Percentiles rank a stretch among this genome's conserved stretches.
Evolutionary conservation across 768 basidiomycete genomes (phyloP).

Genomic region (Russula foetens): DNA sequence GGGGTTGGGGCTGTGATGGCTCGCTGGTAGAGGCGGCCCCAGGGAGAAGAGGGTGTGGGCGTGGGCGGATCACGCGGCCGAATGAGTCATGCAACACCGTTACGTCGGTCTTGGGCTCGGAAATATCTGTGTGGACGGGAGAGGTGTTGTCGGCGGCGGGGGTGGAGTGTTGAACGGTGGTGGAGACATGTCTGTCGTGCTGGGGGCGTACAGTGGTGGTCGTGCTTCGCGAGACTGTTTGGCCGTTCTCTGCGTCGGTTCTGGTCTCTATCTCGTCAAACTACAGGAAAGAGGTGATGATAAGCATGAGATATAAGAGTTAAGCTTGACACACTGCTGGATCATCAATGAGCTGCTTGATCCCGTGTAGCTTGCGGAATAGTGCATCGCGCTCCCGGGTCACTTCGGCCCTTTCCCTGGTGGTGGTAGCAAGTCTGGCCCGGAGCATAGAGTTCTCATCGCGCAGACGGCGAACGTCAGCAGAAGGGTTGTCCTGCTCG

Average conservation of each 20-base stretch:
- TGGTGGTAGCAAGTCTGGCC: slow-evolving; percentile 1
- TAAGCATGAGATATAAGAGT: not conserved
- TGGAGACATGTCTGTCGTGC: not conserved
- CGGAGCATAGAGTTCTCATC: slow-evolving; percentile 14
- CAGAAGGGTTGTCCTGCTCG: slow-evolving; percentile 25
- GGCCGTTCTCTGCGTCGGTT: not conserved
- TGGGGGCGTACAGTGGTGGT: not conserved
- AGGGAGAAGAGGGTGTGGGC: not conserved
- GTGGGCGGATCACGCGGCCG: slow-evolving; percentile 3
- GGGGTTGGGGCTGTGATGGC: not conserved
- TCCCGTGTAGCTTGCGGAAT: slow-evolving; percentile 4
- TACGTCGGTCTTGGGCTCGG: slow-evolving; percentile 9
- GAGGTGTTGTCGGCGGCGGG: not conserved
- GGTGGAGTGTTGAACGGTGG: not conserved
- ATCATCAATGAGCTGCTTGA: slow-evolving; percentile 5
- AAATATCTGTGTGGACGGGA: not conserved
- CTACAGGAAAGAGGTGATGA: not conserved
- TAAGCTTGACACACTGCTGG: not conserved
- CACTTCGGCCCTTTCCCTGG: slow-evolving; percentile 5
- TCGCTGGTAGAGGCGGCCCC: not conserved
- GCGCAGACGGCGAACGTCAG: slow-evolving; percentile 10
- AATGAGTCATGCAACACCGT: slow-evolving; percentile 1
- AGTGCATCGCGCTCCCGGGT: slow-evolving; percentile 12
- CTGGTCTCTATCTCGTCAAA: not conserved
- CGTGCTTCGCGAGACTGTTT: not conserved